phyloP scores from a whole-genome alignment of 2,329 filamentous ascomycete species.

The Massarina eburnea region DNA sequence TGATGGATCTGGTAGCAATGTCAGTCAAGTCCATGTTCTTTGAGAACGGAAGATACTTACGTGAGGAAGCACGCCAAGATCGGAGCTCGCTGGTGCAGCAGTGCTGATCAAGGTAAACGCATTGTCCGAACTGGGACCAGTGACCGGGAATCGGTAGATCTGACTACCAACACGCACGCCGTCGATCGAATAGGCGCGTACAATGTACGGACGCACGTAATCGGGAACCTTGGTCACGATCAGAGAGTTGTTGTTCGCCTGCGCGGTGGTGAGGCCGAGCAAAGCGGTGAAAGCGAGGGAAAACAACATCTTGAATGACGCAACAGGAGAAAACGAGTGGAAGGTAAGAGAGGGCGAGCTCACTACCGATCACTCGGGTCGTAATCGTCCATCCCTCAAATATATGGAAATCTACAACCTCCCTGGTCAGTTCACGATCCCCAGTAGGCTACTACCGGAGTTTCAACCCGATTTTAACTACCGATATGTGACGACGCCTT shows the following conservation, averaged over 20 bases:
- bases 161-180: conserved; percentile 42
- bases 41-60: conserved; percentile 1
- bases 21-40: not conserved
- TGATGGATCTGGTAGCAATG: conserved; percentile 32
- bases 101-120: conserved; percentile 51
- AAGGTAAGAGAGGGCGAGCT: too few species aligned
- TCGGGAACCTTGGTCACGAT: conserved; percentile 31
- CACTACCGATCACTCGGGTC: too few species aligned
- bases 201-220: conserved; percentile 39
- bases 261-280: not conserved
- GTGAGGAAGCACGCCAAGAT: conserved; percentile 49
- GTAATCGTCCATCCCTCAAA: too few species aligned
- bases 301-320: not conserved
- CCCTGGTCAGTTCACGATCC: too few species aligned
- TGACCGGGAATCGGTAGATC: conserved; percentile 48
- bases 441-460: too few species aligned
- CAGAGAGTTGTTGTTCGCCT: conserved; percentile 5
- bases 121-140: conserved; percentile 48
- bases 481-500: too few species aligned
- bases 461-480: too few species aligned
- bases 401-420: too few species aligned
- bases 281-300: not conserved
- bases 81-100: conserved; percentile 41
- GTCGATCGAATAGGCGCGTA: conserved; percentile 37
- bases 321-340: too few species aligned